Base-by-base conservation (phyloP, 805 yeast species). In the Teunomyces cretensis region DNA sequence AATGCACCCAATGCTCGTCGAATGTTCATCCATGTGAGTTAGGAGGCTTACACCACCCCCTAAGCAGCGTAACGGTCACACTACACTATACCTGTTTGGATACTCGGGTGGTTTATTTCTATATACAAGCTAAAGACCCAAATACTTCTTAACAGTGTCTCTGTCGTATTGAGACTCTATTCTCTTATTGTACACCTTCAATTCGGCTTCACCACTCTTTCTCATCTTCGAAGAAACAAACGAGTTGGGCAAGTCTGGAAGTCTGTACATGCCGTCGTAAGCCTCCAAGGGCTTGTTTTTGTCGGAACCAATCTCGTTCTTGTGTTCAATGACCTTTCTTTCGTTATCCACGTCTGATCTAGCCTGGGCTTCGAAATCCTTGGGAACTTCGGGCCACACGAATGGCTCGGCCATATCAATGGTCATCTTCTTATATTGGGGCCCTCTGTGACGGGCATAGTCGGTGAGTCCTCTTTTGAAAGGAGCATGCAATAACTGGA, bases 371-470 rank as follows among this genome's bases (percentile, higher is more conserved):
- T 58, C 63, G 26, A 61, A 37, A 30, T 54, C 74, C 12, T 74
- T 78, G 1, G 70, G 64, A 42, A 69, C 54, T 31, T 78, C 84
- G 3, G 99, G 99, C 97, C 97, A 94, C 39, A 94, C 77, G 62
- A 94, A 94, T 17, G 99, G 99, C 53, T 92, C 89, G 46, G 82
- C 83, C 92, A 94, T 86, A 56, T 91, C 98, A 42, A 94, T 86
- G 16, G 97, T 92, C 98, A 94, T 94, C 68, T 90, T 91, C 74
- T 94, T 94, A 53, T 80, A 78, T 68, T 89, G 96, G 1, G 91
- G 83, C 6, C 75, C 72, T 67, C 96, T 80, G 69, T 77, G 81
- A 62, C 97, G 82, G 13, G 89, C 84, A 54, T 75, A 75, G 43
- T 83, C 83, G 49, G 69, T 55, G 15, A 73, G 58, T 13, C 62